Base-by-base conservation (phyloP, 2,329 filamentous ascomycete species). In the Cercospora zeae-maydis region DNA sequence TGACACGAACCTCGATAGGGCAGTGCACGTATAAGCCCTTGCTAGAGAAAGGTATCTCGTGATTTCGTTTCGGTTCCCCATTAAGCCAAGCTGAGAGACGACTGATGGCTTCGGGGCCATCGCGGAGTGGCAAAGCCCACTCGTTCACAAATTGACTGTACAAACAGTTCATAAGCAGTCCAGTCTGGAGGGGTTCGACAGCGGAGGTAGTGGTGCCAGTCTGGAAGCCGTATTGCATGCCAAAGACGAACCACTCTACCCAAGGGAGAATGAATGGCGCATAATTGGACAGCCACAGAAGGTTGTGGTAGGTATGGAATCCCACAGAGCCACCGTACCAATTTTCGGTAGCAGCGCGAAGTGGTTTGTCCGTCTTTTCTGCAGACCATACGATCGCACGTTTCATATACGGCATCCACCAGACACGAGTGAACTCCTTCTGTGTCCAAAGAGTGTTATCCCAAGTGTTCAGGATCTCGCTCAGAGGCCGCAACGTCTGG, bases 121-220 rank as follows among this genome's bases (percentile, higher is more conserved):
- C 89, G 66, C 86, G 81, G 0, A 99, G 82, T 1, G 95, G 93
- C 6, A 99, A 84, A 0, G 93, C 93, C 95, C 95, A 99, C 76
- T 99, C 95, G 76, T 99, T 97, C 68, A 99, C 95, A 71, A 92
- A 96, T 74, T 99, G 95, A n/a, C 90, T 93, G 81, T 97, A 99
- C 5, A 98, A 84, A 73, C 95, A 99, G 80, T 99, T 95, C 90
- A 99, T 93, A 58, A 97, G 82, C 51, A 98, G 84, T 11, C 92
- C 93, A 67, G 88, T 81, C 63, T 89, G 86, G 66, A 89, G 90
- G 21, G 89, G 87, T 76, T 97, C 90, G 16, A 97, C 85, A 5
- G 89, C 93, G n/a, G 83, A 82, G 42, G 86, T 89, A 58, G 83
- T 82, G 2, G 82, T 83, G 55, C 86, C 87, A 64, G 91, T 85